Evolutionary conservation across 441 rosid genomes (phyloP).

Genomic region (Erodium texanum): DNA sequence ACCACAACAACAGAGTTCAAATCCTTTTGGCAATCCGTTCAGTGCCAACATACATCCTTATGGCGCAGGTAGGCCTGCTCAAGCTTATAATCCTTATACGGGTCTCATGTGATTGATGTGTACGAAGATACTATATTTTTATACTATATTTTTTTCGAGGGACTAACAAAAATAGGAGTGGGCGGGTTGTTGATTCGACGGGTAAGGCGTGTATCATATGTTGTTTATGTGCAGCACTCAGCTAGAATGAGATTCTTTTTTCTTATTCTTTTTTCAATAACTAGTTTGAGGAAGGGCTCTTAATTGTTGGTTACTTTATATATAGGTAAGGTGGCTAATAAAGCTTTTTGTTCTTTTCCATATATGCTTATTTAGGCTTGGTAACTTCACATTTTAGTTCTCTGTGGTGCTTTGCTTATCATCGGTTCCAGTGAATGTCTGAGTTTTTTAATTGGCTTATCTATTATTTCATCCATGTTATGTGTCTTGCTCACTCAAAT

Average conservation of each 20-base stretch:
- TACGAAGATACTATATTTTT: not conserved
- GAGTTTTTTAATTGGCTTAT: no score
- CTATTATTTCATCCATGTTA: no score
- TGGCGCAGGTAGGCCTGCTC: conserved; percentile 55
- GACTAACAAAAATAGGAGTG: not conserved
- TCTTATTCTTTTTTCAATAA: conserved; percentile 11
- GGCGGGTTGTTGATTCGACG: no score
- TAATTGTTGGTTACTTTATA: not conserved
- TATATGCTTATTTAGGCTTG: no score
- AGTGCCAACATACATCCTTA: conserved; percentile 46
- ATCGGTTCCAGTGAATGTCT: no score
- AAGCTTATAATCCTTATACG: conserved; percentile 64
- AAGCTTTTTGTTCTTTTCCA: not conserved
- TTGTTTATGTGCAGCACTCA: conserved; percentile 41
- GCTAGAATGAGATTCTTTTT: conserved; percentile 40
- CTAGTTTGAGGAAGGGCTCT: conserved; percentile 26
- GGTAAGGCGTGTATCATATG: conserved; percentile 33
- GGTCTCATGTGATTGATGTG: conserved; percentile 32
- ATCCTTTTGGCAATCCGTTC: conserved; percentile 57
- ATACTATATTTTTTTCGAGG: conserved; percentile 4
- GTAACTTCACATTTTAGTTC: no score
- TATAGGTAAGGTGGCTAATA: conserved; percentile 5
- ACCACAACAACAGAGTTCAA: conserved; percentile 43
- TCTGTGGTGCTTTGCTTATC: no score
- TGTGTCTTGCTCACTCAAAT: no score